Evolutionary conservation across 306 rosid species (phyloP).

Genomic region (Prunus padus): DNA sequence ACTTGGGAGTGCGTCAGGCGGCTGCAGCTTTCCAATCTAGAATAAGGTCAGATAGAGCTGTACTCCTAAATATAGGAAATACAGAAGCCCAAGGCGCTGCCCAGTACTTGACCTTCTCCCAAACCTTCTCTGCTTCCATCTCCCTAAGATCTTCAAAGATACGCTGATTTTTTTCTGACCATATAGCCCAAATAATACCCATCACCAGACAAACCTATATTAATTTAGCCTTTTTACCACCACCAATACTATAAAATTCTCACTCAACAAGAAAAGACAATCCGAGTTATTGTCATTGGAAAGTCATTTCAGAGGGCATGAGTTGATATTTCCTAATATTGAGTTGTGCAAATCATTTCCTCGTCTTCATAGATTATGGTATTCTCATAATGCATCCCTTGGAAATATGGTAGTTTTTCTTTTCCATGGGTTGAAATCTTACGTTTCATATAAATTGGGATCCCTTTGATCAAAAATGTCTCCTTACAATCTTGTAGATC

Average conservation of each 20-base stretch:
- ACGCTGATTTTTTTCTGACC: neutral
- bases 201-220: no score
- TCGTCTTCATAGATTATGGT: neutral
- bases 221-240: no score
- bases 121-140: neutral
- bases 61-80: neutral
- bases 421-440: neutral
- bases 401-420: neutral
- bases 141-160: neutral
- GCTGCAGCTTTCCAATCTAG: neutral
- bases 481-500: neutral
- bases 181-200: neutral
- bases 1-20: no score
- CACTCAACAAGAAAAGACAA: no score
- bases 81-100: neutral
- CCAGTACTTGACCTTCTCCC: neutral
- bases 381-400: neutral
- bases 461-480: neutral
- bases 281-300: neutral
- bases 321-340: neutral
- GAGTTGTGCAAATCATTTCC: neutral
- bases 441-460: neutral
- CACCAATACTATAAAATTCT: no score
- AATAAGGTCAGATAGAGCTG: neutral
- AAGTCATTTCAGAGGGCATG: neutral